Conservation (phyloP, 2,329 filamentous ascomycete species). For the Fusarium staphyleae region DNA sequence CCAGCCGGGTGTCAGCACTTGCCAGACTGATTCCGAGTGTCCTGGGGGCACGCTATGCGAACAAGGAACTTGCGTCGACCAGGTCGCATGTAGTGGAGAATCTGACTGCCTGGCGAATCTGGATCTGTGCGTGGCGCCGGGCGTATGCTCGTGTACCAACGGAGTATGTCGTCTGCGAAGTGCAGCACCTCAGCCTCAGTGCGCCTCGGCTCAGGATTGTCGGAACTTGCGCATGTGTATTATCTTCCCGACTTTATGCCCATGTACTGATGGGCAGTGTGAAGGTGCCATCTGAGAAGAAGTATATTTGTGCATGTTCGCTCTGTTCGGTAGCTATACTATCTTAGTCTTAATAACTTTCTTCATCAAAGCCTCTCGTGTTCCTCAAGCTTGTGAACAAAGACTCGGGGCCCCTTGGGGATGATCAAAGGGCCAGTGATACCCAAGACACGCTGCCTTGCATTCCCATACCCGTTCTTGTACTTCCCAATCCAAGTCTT, state of each 20-base stretch:
- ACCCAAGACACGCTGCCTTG: conserved; percentile 39
- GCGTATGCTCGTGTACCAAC: background rate
- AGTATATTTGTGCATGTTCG: no score
- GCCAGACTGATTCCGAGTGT: background rate
- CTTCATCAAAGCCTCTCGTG: background rate
- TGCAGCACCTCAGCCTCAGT: background rate
- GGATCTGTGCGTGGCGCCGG: background rate
- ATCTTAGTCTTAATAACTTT: no score
- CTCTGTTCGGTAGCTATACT: no score
- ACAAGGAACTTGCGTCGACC: background rate
- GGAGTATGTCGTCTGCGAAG: background rate
- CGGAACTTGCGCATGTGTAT: background rate
- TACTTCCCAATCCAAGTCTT: conserved; percentile 57
- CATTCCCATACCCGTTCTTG: conserved; percentile 40
- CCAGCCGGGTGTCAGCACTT: background rate
- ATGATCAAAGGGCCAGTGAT: conserved; percentile 41
- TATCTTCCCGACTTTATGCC: background rate
- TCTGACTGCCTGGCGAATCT: background rate
- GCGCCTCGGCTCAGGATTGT: background rate
- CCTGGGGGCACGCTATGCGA: background rate
- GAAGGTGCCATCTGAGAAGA: no score
- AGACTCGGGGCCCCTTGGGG: conserved; percentile 35
- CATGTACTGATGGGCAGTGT: background rate
- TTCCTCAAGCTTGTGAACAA: conserved; percentile 22
- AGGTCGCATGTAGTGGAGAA: background rate